These are phyloP conservation scores for Talaromyces verruculosus DNA, from an alignment of 2,329 filamentous ascomycete genomes.

Conservation along the genomic window DNA sequence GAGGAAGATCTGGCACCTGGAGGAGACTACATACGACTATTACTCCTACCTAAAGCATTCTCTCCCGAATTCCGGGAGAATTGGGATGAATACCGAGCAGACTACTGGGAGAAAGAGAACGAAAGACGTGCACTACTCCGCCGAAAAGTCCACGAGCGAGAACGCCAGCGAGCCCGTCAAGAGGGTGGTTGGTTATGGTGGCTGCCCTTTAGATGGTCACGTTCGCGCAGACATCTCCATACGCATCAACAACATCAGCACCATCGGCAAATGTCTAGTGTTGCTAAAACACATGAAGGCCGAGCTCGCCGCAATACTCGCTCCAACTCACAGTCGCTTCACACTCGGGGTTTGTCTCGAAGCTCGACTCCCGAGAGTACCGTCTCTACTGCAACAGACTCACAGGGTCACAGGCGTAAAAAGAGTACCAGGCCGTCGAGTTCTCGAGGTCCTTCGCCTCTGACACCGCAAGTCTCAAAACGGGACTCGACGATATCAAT, in stretches of 20 bases:
- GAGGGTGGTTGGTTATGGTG: conserved; percentile 81
- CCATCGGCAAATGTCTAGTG: conserved; percentile 27
- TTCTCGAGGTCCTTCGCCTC: conserved; percentile 35
- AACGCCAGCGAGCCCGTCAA: conserved; percentile 66
- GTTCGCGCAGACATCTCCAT: conserved; percentile 30
- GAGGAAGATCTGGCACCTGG: conserved; percentile 90
- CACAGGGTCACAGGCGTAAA: conserved; percentile 32
- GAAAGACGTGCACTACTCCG: conserved; percentile 76
- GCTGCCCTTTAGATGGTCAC: conserved; percentile 57
- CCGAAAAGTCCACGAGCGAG: conserved; percentile 65
- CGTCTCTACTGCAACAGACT: conserved; percentile 32
- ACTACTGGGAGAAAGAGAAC: conserved; percentile 98
- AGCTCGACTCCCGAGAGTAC: conserved; percentile 43
- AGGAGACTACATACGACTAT: conserved; percentile 86
- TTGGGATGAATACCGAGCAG: conserved; percentile 90
- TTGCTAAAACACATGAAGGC: conserved; percentile 31
- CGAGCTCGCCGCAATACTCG: conserved; percentile 36
- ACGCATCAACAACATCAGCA: conserved; percentile 30
- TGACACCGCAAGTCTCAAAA: conserved; percentile 41
- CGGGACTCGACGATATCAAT: conserved; percentile 32
- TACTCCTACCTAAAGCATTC: conserved; percentile 91
- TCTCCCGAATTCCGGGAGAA: conserved; percentile 92
- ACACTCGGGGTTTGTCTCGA: conserved; percentile 40
- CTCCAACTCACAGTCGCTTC: conserved; percentile 41
- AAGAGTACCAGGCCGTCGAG: conserved; percentile 31